Conservation (phyloP, 768 basidiomycete genomes). For the Termitomyces sp. region DNA sequence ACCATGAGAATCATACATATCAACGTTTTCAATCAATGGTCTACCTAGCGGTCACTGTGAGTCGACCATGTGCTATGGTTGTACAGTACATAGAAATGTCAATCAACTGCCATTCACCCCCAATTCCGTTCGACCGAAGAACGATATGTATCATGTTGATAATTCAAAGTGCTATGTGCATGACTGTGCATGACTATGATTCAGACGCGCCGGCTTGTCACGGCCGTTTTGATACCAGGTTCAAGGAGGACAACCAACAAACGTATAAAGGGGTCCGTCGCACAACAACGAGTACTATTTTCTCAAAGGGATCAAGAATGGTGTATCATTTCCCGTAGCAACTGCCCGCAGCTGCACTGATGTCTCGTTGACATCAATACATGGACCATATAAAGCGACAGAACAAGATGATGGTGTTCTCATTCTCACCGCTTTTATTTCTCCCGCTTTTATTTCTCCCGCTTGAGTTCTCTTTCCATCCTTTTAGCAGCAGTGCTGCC, state of each 20-base stretch:
- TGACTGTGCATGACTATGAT: too few relatives aligned
- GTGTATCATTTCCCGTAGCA: conserved; percentile 19
- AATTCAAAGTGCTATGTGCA: too few relatives aligned
- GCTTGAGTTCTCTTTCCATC: conserved; percentile 22
- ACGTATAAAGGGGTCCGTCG: neutral
- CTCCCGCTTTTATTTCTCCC: too few relatives aligned
- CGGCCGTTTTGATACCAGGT: conserved; percentile 2
- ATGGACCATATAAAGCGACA: conserved; percentile 9
- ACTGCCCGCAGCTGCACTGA: conserved; percentile 14
- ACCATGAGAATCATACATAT: neutral
- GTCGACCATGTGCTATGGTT: neutral
- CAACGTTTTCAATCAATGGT: neutral
- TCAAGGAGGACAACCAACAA: conserved; percentile 10
- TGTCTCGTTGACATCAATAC: neutral
- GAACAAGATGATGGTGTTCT: conserved; percentile 3
- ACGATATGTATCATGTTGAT: too few relatives aligned
- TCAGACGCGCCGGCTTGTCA: too few relatives aligned
- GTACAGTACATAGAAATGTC: too few relatives aligned
- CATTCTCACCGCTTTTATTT: too few relatives aligned
- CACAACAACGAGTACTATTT: neutral
- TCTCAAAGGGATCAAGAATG: neutral
- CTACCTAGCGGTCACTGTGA: neutral
- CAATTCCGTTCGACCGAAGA: neutral
- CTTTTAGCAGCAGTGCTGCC: conserved; percentile 55
- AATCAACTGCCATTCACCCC: neutral